phyloP scores from a whole-genome alignment of 306 rosid species.

The Luffa acutangula region DNA sequence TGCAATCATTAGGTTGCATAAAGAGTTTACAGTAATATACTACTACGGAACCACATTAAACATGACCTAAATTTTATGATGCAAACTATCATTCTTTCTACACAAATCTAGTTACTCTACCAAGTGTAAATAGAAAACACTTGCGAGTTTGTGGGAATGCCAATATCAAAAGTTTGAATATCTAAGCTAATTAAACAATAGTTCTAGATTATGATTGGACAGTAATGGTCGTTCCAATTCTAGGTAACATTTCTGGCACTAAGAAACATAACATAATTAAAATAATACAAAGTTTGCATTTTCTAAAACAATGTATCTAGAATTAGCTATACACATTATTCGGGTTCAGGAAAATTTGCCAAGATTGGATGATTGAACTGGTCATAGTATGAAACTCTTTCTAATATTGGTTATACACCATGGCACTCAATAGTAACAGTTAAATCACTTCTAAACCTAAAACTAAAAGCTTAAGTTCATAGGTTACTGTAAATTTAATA shows the following conservation, averaged over 20 bases:
- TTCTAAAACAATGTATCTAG: neutral
- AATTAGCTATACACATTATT: neutral
- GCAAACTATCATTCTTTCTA: neutral
- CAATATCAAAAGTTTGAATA: neutral
- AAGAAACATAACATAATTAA: neutral
- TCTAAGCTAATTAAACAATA: neutral
- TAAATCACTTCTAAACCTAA: neutral
- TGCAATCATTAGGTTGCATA: neutral
- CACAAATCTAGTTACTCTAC: neutral
- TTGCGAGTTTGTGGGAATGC: neutral
- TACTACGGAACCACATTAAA: neutral
- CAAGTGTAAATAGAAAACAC: neutral
- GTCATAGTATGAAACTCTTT: neutral
- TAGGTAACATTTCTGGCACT: neutral
- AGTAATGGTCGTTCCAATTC: neutral
- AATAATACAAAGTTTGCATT: neutral
- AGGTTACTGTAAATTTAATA: neutral
- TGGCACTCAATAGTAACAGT: neutral
- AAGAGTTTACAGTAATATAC: neutral
- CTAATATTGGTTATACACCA: neutral
- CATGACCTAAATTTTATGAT: neutral
- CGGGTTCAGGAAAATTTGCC: neutral
- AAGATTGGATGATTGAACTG: neutral
- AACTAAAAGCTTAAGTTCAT: neutral
- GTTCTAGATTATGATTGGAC: neutral